Conservation (phyloP, 2,329 filamentous ascomycete species). For the Orbilia blumenaviensis region DNA sequence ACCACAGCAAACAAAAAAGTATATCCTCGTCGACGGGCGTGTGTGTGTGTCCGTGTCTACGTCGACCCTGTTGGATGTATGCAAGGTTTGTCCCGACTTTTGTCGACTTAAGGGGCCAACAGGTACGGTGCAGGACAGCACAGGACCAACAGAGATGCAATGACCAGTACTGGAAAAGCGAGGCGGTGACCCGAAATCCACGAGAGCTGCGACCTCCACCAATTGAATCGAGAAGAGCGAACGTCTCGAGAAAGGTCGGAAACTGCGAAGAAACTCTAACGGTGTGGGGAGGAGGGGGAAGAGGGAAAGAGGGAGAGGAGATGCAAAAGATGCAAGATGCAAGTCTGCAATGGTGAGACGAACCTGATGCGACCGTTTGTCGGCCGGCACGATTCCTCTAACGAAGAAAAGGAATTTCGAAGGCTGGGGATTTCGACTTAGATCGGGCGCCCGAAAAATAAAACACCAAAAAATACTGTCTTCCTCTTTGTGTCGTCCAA, state of each 20-base stretch:
- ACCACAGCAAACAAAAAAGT: not conserved
- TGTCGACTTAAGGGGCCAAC: not conserved
- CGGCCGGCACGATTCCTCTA: slow-evolving; percentile 49
- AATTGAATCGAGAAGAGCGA: slow-evolving; percentile 31
- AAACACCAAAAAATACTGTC: slow-evolving; percentile 55
- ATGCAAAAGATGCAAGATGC: slow-evolving; percentile 45
- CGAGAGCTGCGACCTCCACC: slow-evolving; percentile 21
- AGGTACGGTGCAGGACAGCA: slow-evolving; percentile 11
- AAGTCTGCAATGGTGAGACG: slow-evolving; percentile 25
- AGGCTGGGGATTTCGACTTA: slow-evolving; percentile 49
- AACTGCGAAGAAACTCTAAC: slow-evolving; percentile 26
- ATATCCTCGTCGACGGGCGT: not conserved
- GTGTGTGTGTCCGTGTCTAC: slow-evolving; percentile 3
- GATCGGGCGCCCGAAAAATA: slow-evolving; percentile 58
- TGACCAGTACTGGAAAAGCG: slow-evolving; percentile 4
- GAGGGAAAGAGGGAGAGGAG: slow-evolving; percentile 10
- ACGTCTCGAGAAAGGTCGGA: slow-evolving; percentile 13
- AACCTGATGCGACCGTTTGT: slow-evolving; percentile 54
- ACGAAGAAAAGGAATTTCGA: slow-evolving; percentile 59
- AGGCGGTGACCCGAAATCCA: slow-evolving; percentile 11
- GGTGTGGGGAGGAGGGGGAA: slow-evolving; percentile 36
- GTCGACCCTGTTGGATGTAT: slow-evolving; percentile 10
- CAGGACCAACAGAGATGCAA: slow-evolving; percentile 8
- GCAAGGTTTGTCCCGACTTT: slow-evolving; percentile 16
- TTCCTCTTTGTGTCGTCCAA: not conserved